Percentiles rank a stretch among this genome's conserved stretches.
Conservation (phyloP, 805 yeast genomes). For the Trichomonascus vanleenenianus region DNA sequence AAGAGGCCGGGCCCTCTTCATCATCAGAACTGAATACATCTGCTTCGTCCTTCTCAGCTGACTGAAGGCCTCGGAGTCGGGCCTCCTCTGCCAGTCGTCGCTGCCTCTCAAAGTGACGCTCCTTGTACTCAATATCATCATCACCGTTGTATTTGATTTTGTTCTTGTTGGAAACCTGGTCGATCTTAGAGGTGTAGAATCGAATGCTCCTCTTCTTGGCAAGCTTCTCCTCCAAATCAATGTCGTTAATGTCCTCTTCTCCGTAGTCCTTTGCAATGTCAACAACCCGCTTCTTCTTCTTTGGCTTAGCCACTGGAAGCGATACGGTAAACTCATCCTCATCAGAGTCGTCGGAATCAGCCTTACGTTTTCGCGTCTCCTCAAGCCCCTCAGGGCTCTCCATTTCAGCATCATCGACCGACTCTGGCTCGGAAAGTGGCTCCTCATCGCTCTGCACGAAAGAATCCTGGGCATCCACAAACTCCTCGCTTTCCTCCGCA, state of each 20-base stretch:
- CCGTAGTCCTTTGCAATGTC: slow-evolving; percentile 41
- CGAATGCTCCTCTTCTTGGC: slow-evolving; percentile 75
- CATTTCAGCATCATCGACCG: neutral
- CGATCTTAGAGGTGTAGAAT: slow-evolving; percentile 95
- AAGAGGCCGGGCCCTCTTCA: slow-evolving; percentile 9
- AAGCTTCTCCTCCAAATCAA: slow-evolving; percentile 81
- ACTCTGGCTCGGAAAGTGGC: neutral
- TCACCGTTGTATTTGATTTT: slow-evolving; percentile 67
- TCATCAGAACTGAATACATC: slow-evolving; percentile 17
- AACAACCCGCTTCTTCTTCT: slow-evolving; percentile 33
- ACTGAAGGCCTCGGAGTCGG: slow-evolving; percentile 67
- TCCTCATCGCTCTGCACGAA: neutral
- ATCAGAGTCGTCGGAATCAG: neutral
- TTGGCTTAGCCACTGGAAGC: slow-evolving; percentile 40
- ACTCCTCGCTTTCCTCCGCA: slow-evolving; percentile 10
- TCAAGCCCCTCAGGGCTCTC: neutral
- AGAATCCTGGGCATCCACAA: neutral
- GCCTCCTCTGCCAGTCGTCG: slow-evolving; percentile 85
- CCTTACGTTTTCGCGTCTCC: neutral
- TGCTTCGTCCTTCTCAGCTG: slow-evolving; percentile 32
- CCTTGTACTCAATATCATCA: slow-evolving; percentile 83
- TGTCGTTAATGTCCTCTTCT: slow-evolving; percentile 65
- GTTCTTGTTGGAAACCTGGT: slow-evolving; percentile 60
- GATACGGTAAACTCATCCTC: slow-evolving; percentile 42
- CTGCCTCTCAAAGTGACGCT: slow-evolving; percentile 83